Base-by-base conservation (phyloP, 352 stramenopile genomes). In the Phytophthora hybrid region DNA sequence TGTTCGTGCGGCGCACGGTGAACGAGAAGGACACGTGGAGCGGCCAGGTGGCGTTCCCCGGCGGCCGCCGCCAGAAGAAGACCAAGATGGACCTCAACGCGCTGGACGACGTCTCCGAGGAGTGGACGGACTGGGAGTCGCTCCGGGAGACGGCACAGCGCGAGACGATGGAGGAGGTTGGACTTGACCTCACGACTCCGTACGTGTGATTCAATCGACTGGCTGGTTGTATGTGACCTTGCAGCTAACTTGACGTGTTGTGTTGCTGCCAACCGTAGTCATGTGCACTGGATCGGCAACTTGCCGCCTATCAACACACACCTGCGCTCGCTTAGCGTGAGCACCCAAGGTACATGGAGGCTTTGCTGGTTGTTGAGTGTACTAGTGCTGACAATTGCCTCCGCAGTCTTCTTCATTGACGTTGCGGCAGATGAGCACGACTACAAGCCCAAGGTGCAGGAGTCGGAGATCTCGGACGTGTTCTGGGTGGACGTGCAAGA, bases 401-500 rank as follows among this genome's bases (percentile, higher is more conserved):
- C 23, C 21, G 7, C 66, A 95, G 89, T 96, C n/a, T 96, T 92
- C 66, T 84, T 91, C 61, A 80, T 94, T 51, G 85, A 93, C 49
- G 68, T 67, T 13, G 60, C 75, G 6, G 84, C 82, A 2, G 78
- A 90, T 7, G 75, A 87, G 31, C 80, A 82, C 16, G 71, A 71
- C 26, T 89, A 88, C 59, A 68, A 78, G 60, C 82, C 81, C 6
- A 78, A 78, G 62, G 71, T 92, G 39, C 87, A 96, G 71, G 73
- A 80, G 18, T 76, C 66, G 4, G 89, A 96, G 82, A 87, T 96
- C 65, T 71, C 87, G 16, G 84, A 96, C 68, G 86, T 87, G 7
- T 90, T 95, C 52, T 96, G 89, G 89, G 85, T 96, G 63, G 84
- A 96, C 41, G 73, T 95, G 51, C 81, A 93, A 49, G 89, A 94